These are phyloP conservation scores for Leonotis leonurus DNA, from an alignment of 257 asterid species.

Conservation along the genomic window DNA sequence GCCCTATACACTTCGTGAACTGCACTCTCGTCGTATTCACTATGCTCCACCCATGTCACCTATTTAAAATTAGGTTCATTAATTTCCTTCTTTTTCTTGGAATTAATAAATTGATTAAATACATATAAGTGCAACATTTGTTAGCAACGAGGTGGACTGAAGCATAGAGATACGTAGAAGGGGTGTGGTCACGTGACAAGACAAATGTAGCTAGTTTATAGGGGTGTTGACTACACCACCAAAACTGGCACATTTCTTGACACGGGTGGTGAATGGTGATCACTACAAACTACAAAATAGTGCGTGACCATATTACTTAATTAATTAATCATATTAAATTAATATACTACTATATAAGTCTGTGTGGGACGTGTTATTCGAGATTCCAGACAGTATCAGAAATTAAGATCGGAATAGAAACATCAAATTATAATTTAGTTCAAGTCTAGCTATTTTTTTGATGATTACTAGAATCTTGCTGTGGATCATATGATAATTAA, in stretches of 20 bases:
- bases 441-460: conserved; percentile 24
- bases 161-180: conserved; percentile 23
- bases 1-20: conserved; percentile 74
- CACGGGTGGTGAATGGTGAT: neutral
- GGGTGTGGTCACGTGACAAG: conserved; percentile 51
- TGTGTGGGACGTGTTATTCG: neutral
- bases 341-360: conserved; percentile 9
- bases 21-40: conserved; percentile 66
- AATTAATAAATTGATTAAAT: no score
- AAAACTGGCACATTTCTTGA: neutral
- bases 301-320: neutral
- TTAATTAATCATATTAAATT: neutral
- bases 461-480: conserved; percentile 30
- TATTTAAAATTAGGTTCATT: no score
- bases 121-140: conserved; percentile 28
- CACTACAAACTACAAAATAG: neutral
- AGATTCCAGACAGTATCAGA: conserved; percentile 38
- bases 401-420: conserved; percentile 76
- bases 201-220: conserved; percentile 32
- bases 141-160: conserved; percentile 46
- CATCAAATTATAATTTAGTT: conserved; percentile 45
- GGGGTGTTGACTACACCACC: conserved; percentile 25
- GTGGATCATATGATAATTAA: conserved; percentile 56
- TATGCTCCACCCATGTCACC: conserved; percentile 95
- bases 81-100: neutral